A percentile compares a stretch with the other conserved stretches of the same genome.
These are phyloP conservation scores for Xylariaceae sp. DNA, from an alignment of 2,329 filamentous ascomycete species.

Conservation along the genomic window DNA sequence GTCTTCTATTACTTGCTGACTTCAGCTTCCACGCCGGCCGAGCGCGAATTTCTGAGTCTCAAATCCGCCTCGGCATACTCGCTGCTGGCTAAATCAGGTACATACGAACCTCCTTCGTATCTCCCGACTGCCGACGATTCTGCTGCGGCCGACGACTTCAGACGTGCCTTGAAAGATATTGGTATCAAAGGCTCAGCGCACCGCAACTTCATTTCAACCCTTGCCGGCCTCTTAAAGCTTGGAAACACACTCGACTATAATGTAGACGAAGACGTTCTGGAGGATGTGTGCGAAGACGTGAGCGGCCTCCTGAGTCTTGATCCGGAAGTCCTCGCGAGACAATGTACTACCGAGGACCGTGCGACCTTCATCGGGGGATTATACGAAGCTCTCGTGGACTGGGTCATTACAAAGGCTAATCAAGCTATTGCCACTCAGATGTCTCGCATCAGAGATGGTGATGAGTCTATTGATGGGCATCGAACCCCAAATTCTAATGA, in stretches of 20 bases:
- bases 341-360: constrained; percentile 81
- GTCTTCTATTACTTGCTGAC: constrained; percentile 97
- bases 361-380: constrained; percentile 77
- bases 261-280: constrained; percentile 77
- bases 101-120: constrained; percentile 81
- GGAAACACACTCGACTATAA: constrained; percentile 85
- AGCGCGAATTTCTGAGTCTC: constrained; percentile 82
- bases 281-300: constrained; percentile 86
- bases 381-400: constrained; percentile 93
- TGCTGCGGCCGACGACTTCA: constrained; percentile 89
- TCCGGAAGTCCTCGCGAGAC: constrained; percentile 71
- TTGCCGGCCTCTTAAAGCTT: constrained; percentile 84
- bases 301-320: constrained; percentile 81
- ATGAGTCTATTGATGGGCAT: constrained; percentile 62
- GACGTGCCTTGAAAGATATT: constrained; percentile 79
- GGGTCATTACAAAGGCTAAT: constrained; percentile 88
- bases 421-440: constrained; percentile 76
- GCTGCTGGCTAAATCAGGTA: constrained; percentile 76
- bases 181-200: constrained; percentile 86
- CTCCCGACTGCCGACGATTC: constrained; percentile 89
- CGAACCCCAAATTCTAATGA: constrained; percentile 65
- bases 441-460: constrained; percentile 58
- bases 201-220: constrained; percentile 76
- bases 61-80: constrained; percentile 73
- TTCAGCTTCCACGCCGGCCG: constrained; percentile 81